A percentile compares a stretch with the other conserved stretches of the same genome.
Conservation (phyloP, 352 stramenopile species). For the Globisporangium nagaii region DNA sequence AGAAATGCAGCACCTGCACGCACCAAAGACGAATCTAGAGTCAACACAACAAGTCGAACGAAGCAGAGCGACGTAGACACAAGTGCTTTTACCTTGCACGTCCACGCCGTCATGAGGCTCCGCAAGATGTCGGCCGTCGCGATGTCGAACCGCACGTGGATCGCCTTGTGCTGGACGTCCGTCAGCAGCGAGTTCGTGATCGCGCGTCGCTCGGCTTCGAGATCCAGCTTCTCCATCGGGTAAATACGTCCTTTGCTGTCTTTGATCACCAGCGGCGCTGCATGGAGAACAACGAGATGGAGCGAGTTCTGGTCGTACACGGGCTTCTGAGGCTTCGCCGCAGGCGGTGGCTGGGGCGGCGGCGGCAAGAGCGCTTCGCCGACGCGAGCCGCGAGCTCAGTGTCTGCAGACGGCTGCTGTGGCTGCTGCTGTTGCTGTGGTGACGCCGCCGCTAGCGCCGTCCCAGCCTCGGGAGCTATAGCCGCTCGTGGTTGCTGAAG, state of each 20-base stretch:
- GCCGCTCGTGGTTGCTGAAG: conserved; percentile 15
- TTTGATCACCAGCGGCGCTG: conserved; percentile 75
- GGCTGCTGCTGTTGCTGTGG: background rate
- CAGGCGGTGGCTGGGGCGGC: conserved; percentile 4
- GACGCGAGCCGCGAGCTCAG: background rate
- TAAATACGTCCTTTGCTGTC: conserved; percentile 65
- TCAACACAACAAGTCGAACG: too few relatives aligned
- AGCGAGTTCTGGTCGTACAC: conserved; percentile 38
- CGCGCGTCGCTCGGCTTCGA: conserved; percentile 63
- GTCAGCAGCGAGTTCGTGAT: conserved; percentile 68
- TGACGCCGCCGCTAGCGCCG: background rate
- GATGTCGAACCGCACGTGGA: conserved; percentile 75
- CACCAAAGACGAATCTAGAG: too few relatives aligned
- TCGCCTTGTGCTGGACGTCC: conserved; percentile 67
- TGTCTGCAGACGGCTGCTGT: background rate
- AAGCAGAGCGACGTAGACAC: too few relatives aligned
- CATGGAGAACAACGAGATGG: conserved; percentile 77
- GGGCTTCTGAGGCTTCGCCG: background rate
- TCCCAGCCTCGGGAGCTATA: background rate
- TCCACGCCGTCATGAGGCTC: conserved; percentile 72
- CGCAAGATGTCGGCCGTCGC: conserved; percentile 70
- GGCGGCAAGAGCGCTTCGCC: background rate
- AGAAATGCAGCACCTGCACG: conserved; percentile 72
- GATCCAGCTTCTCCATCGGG: conserved; percentile 80
- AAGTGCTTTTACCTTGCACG: conserved; percentile 33